Percentiles rank a stretch among this genome's conserved stretches.
Conservation (phyloP, 768 basidiomycete genomes). For the Crucibulum laeve region DNA sequence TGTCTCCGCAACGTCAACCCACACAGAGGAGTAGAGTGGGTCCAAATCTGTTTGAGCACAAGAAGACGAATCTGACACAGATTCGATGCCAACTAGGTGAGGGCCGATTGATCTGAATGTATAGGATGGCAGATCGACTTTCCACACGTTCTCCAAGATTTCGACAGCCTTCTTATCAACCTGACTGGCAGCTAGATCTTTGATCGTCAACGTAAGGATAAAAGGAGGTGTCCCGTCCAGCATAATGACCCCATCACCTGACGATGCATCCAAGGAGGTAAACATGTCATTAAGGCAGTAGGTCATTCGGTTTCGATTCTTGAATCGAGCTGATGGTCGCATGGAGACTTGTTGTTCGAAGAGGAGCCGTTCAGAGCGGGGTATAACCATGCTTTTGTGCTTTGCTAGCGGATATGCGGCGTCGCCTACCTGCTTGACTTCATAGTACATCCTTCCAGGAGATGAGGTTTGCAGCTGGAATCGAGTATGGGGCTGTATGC, state of each 20-base stretch:
- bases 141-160: conserved; percentile 55
- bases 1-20: conserved; percentile 95
- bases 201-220: conserved; percentile 67
- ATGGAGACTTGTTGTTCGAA: conserved; percentile 85
- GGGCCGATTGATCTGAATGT: conserved; percentile 76
- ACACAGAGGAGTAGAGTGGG: conserved; percentile 55
- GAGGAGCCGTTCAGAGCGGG: conserved; percentile 61
- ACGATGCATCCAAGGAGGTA: conserved; percentile 44
- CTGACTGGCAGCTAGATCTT: conserved; percentile 70
- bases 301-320: conserved; percentile 55
- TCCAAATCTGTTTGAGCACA: conserved; percentile 76
- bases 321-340: conserved; percentile 80
- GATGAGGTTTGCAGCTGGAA: conserved; percentile 78
- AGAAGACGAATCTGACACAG: conserved; percentile 72
- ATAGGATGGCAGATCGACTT: conserved; percentile 64
- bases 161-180: conserved; percentile 54
- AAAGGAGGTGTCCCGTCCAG: conserved; percentile 89
- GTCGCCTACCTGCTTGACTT: conserved; percentile 87
- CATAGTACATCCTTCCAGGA: conserved; percentile 82
- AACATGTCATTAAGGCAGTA: conserved; percentile 77
- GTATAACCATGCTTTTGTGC: conserved; percentile 57
- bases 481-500: conserved; percentile 74
- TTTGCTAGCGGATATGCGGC: conserved; percentile 76
- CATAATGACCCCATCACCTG: conserved; percentile 56
- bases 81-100: conserved; percentile 75